Evolutionary conservation across 2,329 filamentous ascomycete genomes (phyloP).

Genomic region (Myotisia sp.): DNA sequence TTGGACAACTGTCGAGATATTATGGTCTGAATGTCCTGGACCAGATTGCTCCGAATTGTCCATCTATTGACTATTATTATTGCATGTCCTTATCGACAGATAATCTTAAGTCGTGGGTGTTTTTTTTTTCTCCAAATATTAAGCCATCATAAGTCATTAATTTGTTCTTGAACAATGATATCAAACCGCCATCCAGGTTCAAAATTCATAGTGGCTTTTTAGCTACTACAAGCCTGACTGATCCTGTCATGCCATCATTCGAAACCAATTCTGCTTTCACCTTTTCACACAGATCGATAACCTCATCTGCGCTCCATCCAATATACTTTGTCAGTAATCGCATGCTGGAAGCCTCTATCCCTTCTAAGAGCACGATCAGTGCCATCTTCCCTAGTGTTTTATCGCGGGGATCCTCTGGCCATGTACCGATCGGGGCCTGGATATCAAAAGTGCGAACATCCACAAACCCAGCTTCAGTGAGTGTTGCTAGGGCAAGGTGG

Average conservation of each 20-base stretch:
- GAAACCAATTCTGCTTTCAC: slow-evolving; percentile 25
- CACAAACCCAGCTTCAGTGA: slow-evolving; percentile 32
- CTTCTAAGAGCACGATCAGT: slow-evolving; percentile 27
- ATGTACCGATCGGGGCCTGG: slow-evolving; percentile 25
- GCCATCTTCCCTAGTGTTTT: slow-evolving; percentile 30
- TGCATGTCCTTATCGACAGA: no score
- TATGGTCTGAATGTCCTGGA: no score
- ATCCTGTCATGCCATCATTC: slow-evolving; percentile 16
- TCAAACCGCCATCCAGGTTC: no score
- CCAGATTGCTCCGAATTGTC: no score
- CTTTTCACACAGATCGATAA: slow-evolving; percentile 24
- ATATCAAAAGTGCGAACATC: slow-evolving; percentile 28
- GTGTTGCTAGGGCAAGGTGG: slow-evolving; percentile 29
- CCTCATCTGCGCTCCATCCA: slow-evolving; percentile 22
- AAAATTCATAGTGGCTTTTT: slow-evolving; percentile 18
- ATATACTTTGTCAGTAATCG: slow-evolving; percentile 22
- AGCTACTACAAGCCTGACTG: slow-evolving; percentile 19
- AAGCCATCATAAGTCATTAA: no score
- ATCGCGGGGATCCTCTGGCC: slow-evolving; percentile 22
- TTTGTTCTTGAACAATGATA: no score
- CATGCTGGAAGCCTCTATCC: slow-evolving; percentile 26
- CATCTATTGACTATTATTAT: no score
- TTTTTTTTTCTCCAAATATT: no score
- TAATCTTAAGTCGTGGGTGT: no score
- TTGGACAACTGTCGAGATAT: no score